These are phyloP conservation scores for Prillingera fragicola DNA, from an alignment of 1,284 basidiomycete genomes.

Conservation along the genomic window DNA sequence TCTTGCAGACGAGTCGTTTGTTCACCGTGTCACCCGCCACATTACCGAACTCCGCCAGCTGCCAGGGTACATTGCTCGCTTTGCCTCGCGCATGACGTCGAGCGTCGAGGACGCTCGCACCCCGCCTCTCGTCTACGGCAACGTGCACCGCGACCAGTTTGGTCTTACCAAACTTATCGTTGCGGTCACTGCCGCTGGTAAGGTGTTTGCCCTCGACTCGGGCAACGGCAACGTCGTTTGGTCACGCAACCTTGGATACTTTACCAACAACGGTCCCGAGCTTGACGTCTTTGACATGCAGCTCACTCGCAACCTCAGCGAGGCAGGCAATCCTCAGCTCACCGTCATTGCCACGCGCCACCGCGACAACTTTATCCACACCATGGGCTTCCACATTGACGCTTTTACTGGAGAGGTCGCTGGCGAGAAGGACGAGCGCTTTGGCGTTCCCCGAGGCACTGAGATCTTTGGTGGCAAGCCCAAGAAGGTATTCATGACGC, in stretches of 20 bases:
- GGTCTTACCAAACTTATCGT: slow-evolving; percentile 83
- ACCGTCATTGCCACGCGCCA: slow-evolving; percentile 33
- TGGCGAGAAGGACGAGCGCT: slow-evolving; percentile 20
- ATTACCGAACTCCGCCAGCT: slow-evolving; percentile 63
- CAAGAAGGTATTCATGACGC: slow-evolving; percentile 35
- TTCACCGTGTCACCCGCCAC: slow-evolving; percentile 58
- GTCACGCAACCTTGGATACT: slow-evolving; percentile 56
- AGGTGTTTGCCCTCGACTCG: slow-evolving; percentile 76
- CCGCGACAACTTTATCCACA: slow-evolving; percentile 9
- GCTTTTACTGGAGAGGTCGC: slow-evolving; percentile 63
- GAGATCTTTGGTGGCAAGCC: slow-evolving; percentile 30
- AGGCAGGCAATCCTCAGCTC: slow-evolving; percentile 36
- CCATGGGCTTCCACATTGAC: slow-evolving; percentile 71
- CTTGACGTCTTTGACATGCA: slow-evolving; percentile 33
- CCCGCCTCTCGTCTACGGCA: slow-evolving; percentile 38
- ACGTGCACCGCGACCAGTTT: slow-evolving; percentile 66
- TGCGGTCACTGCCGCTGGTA: slow-evolving; percentile 64
- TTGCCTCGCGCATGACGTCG: slow-evolving; percentile 62
- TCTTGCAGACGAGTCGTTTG: slow-evolving; percentile 56
- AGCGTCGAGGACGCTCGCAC: slow-evolving; percentile 54
- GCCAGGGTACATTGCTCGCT: slow-evolving; percentile 63
- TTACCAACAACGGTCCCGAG: slow-evolving; percentile 26
- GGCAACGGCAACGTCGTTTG: slow-evolving; percentile 69
- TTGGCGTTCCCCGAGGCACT: slow-evolving; percentile 31
- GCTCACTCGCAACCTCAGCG: slow-evolving; percentile 33